Evolutionary conservation across 2,329 filamentous ascomycete genomes (phyloP).

Genomic region (Xylaria sp.): DNA sequence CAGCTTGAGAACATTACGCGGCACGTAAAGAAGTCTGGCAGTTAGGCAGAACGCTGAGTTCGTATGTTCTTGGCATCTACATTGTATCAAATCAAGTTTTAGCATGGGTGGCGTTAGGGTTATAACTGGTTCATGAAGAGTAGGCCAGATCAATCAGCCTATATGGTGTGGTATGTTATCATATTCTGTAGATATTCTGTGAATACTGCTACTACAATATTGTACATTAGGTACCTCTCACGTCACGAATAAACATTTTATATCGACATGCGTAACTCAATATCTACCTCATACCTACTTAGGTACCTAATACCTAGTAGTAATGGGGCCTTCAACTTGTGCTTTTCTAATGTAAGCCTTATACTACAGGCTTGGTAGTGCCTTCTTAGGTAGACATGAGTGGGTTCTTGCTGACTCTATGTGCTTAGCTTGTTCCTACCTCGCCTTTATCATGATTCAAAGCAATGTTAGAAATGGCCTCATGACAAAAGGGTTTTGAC

Average conservation of each 20-base stretch:
- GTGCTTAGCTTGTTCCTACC: background rate
- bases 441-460: background rate
- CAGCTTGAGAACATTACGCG: conserved; percentile 40
- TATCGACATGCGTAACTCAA: too few species aligned
- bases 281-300: too few species aligned
- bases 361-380: background rate
- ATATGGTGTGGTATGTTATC: conserved; percentile 1
- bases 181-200: conserved; percentile 7
- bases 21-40: conserved; percentile 1
- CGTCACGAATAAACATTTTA: background rate
- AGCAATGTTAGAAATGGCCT: background rate
- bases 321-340: background rate
- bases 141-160: conserved; percentile 6
- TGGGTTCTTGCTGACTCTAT: conserved; percentile 11
- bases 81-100: conserved; percentile 28
- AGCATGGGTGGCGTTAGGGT: conserved; percentile 34
- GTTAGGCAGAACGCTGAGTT: background rate
- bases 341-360: background rate
- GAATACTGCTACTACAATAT: background rate
- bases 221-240: background rate
- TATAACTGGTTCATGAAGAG: conserved; percentile 17
- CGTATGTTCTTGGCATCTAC: conserved; percentile 6
- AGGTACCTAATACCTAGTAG: background rate
- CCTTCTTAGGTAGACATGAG: background rate
- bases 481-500: background rate